Conservation (phyloP, 257 asterid genomes). For the Penstemon davidsonii region DNA sequence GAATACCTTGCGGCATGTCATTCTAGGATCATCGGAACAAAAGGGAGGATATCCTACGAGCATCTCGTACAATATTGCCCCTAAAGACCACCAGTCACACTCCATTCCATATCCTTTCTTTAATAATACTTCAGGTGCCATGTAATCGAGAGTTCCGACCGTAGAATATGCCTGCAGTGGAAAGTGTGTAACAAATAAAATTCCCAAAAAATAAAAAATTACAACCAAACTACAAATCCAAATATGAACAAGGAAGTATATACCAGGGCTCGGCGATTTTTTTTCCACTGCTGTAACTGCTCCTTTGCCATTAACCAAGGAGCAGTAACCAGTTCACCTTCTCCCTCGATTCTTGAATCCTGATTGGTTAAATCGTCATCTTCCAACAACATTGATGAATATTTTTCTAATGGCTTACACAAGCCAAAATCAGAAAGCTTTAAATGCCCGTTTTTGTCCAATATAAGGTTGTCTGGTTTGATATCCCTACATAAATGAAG, state of each 20-base stretch:
- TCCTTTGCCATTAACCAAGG: slow-evolving; percentile 98
- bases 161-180: slow-evolving; percentile 86
- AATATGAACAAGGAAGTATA: slow-evolving; percentile 10
- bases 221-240: neutral
- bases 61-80: slow-evolving; percentile 94
- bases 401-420: slow-evolving; percentile 61
- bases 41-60: slow-evolving; percentile 94
- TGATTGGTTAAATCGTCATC: slow-evolving; percentile 62
- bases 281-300: slow-evolving; percentile 90
- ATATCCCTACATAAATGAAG: slow-evolving; percentile 64
- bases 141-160: slow-evolving; percentile 95
- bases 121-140: slow-evolving; percentile 95
- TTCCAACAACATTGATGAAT: slow-evolving; percentile 78
- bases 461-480: slow-evolving; percentile 91
- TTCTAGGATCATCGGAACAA: slow-evolving; percentile 96
- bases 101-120: slow-evolving; percentile 98
- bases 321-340: slow-evolving; percentile 44
- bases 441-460: slow-evolving; percentile 88
- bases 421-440: slow-evolving; percentile 96
- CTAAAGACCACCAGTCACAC: slow-evolving; percentile 99
- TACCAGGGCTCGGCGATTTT: slow-evolving; percentile 95
- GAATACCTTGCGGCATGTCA: slow-evolving; percentile 95
- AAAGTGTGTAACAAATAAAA: neutral
- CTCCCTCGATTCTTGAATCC: slow-evolving; percentile 53
- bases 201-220: neutral